These are phyloP conservation scores for Ciborinia camelliae DNA, from an alignment of 2,329 filamentous ascomycete species.

Conservation along the genomic window DNA sequence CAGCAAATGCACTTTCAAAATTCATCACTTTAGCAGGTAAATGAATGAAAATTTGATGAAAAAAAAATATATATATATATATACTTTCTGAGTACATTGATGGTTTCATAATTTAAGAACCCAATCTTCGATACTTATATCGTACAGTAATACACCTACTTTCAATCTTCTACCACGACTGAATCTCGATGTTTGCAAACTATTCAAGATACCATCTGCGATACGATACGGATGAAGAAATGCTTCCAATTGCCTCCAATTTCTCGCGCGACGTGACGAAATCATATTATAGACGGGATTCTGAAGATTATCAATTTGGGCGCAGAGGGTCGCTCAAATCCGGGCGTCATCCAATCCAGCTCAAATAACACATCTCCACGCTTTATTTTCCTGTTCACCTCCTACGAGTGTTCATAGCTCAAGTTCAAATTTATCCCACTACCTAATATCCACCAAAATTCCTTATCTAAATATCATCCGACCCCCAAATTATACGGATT, in stretches of 20 bases:
- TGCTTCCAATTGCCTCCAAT: background rate
- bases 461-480: background rate
- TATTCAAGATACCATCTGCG: background rate
- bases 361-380: background rate
- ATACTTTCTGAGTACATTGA: background rate
- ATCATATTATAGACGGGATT: too few species aligned
- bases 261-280: background rate
- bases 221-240: too few species aligned
- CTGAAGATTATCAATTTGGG: background rate
- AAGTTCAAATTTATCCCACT: background rate
- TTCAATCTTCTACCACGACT: background rate
- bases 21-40: too few species aligned
- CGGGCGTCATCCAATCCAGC: background rate
- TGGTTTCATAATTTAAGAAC: background rate
- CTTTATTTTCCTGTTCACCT: background rate
- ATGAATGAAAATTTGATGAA: background rate
- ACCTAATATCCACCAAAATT: background rate
- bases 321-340: background rate
- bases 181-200: background rate
- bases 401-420: background rate
- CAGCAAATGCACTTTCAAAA: background rate
- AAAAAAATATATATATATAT: background rate
- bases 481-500: background rate
- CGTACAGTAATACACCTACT: background rate
- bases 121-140: background rate